Evolutionary conservation across 306 rosid genomes (phyloP).

Genomic region (Fragaria vesca): DNA sequence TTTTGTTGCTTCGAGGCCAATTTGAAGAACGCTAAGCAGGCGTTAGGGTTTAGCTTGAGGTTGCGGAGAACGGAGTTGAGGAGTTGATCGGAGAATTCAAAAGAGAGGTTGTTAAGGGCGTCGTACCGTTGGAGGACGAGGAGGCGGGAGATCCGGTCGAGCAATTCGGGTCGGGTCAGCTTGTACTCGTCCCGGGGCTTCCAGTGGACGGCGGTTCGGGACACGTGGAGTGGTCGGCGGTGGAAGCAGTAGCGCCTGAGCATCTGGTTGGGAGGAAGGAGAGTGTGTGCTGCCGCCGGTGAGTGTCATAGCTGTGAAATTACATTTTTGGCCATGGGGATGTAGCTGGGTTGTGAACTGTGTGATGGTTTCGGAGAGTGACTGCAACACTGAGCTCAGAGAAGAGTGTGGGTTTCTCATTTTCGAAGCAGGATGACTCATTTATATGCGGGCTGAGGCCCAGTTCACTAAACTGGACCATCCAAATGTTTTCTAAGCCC

Average conservation of each 20-base stretch:
- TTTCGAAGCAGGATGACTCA: not conserved
- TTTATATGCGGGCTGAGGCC: not conserved
- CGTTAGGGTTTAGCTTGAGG: conserved; percentile 56
- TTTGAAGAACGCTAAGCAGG: conserved; percentile 59
- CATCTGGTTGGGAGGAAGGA: conserved; percentile 18
- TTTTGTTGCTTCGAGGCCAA: conserved; percentile 51
- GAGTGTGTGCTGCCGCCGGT: not conserved
- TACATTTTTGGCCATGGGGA: not conserved
- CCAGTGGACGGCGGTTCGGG: conserved; percentile 54
- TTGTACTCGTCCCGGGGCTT: conserved; percentile 57
- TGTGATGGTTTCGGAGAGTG: not conserved
- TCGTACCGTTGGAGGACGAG: conserved; percentile 59
- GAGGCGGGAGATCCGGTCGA: conserved; percentile 65
- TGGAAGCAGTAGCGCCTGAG: conserved; percentile 22
- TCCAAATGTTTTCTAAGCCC: too few species aligned
- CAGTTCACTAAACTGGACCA: not conserved
- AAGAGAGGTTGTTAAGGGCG: conserved; percentile 46
- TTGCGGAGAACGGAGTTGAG: conserved; percentile 65
- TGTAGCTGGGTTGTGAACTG: not conserved
- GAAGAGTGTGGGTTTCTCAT: not conserved
- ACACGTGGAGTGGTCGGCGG: conserved; percentile 37
- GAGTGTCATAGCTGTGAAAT: not conserved
- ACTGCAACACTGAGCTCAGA: not conserved
- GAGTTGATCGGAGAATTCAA: conserved; percentile 61
- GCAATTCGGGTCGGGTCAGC: conserved; percentile 41